Evolutionary conservation across 1,284 basidiomycete genomes (phyloP), one percentile per base, ranked within the genome.

Genomic region (Tilletia horrida): DNA sequence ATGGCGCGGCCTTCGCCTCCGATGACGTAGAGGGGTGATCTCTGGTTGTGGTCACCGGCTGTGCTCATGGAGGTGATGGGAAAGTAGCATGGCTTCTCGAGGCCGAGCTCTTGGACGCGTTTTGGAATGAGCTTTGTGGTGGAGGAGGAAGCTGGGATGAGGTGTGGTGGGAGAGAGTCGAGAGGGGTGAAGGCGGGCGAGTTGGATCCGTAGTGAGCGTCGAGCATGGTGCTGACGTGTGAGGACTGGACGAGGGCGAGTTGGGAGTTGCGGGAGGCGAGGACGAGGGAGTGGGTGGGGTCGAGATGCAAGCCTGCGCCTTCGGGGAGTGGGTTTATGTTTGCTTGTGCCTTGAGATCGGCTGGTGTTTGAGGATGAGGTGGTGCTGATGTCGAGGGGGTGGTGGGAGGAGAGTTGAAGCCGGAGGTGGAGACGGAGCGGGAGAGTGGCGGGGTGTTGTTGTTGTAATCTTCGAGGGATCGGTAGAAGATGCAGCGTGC

Each of bases 21-120:
- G 59, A 84, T 82, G 27, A 86, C 83, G 75, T 86, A 86, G 18
- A 86, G 78, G 0, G 85, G 85, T 47, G 85, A 84, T 42, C 82
- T 89, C 82, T 93, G 89, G 79, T 97, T 95, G 74, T 90, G 89
- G 84, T 98, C 96, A 9, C 94, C 95, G 8, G 88, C 88, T 1
- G 92, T 96, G 44, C 89, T 86, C 89, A 95, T 94, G 83, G 91
- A 92, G 23, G 87, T 88, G 57, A 93, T 76, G 40, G 79, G 79
- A 62, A 83, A 83, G 29, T 68, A 65, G 50, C 72, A 68, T 3
- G 78, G 74, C 2, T 40, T 40, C 2, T 13, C 14, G 23, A 70
- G 29, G 7, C 61, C 69, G 16, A 70, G 42, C 35, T n/a, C 8
- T 8, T n/a, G 7, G 35, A 65, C 13, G 31, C 40, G 29, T 16